Evolutionary conservation across 1,284 basidiomycete genomes (phyloP).

Genomic region (Naganishia sp.): DNA sequence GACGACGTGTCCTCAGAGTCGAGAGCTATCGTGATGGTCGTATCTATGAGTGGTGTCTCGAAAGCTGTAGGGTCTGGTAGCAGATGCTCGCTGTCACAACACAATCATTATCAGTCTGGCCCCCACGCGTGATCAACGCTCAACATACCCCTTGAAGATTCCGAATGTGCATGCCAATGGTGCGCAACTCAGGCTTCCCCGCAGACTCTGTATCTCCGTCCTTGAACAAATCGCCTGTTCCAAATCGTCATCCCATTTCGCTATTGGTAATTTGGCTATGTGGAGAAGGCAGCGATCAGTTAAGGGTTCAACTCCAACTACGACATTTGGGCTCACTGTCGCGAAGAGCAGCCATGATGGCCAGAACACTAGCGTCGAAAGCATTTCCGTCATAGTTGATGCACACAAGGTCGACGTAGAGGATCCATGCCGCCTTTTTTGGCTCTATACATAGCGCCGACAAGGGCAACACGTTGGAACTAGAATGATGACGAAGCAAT

Average conservation of each 20-base stretch:
- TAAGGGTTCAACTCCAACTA: background rate
- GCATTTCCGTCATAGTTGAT: conserved; percentile 96
- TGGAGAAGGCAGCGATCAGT: background rate
- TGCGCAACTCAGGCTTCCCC: conserved; percentile 57
- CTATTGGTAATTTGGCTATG: conserved; percentile 71
- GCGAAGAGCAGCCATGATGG: conserved; percentile 79
- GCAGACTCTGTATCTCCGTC: conserved; percentile 55
- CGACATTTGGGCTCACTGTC: conserved; percentile 63
- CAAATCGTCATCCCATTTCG: conserved; percentile 69
- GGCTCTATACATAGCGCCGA: conserved; percentile 75
- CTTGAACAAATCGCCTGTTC: conserved; percentile 68
- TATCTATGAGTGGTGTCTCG: conserved; percentile 56
- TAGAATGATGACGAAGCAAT: conserved; percentile 44
- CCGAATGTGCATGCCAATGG: conserved; percentile 75
- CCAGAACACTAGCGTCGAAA: conserved; percentile 84
- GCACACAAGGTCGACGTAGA: conserved; percentile 91
- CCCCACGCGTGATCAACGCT: background rate
- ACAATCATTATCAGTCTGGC: background rate
- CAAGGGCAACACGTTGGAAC: conserved; percentile 68
- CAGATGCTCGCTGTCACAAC: conserved; percentile 61
- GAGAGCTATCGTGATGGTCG: conserved; percentile 31
- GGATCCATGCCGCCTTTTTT: conserved; percentile 79
- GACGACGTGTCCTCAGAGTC: conserved; percentile 9
- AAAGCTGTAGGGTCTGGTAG: conserved; percentile 84
- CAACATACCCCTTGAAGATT: conserved; percentile 71